phyloP scores from a whole-genome alignment of 495 filamentous ascomycete genomes.

The Staphylotrichum tortipilum region DNA sequence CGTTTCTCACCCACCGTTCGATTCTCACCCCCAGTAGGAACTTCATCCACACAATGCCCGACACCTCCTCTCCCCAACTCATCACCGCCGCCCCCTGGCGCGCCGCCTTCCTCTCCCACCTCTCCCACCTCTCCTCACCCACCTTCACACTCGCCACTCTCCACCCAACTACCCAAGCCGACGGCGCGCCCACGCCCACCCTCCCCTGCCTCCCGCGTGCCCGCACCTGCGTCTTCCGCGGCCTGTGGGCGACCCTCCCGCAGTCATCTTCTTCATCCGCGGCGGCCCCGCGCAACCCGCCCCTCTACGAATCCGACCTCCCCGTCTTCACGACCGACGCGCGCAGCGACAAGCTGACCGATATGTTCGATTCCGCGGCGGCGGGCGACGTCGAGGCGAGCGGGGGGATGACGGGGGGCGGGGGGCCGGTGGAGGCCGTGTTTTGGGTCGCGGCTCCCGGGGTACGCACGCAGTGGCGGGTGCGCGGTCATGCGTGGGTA shows the following conservation, averaged over 20 bases:
- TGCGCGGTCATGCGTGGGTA: slow-evolving; percentile 66
- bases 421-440: slow-evolving; percentile 65
- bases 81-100: slow-evolving; percentile 52
- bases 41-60: no score
- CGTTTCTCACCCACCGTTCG: no score
- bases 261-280: no score
- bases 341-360: slow-evolving; percentile 70
- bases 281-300: slow-evolving; percentile 52
- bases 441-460: slow-evolving; percentile 62
- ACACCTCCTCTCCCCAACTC: no score
- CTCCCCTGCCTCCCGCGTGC: slow-evolving; percentile 30
- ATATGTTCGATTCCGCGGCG: slow-evolving; percentile 46
- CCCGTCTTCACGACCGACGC: slow-evolving; percentile 79
- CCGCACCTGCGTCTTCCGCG: slow-evolving; percentile 60
- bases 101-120: slow-evolving; percentile 53
- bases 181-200: not conserved
- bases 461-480: slow-evolving; percentile 69
- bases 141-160: slow-evolving; percentile 69
- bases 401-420: slow-evolving; percentile 40
- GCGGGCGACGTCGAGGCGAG: slow-evolving; percentile 13
- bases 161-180: slow-evolving; percentile 27
- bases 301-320: slow-evolving; percentile 62
- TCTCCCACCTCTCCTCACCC: slow-evolving; percentile 49
- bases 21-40: no score
- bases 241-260: slow-evolving; percentile 66